A percentile compares a stretch with the other conserved stretches of the same genome.
These are phyloP conservation scores for Solanum hybrid DNA, from an alignment of 305 asterid genomes.

Conservation along the genomic window DNA sequence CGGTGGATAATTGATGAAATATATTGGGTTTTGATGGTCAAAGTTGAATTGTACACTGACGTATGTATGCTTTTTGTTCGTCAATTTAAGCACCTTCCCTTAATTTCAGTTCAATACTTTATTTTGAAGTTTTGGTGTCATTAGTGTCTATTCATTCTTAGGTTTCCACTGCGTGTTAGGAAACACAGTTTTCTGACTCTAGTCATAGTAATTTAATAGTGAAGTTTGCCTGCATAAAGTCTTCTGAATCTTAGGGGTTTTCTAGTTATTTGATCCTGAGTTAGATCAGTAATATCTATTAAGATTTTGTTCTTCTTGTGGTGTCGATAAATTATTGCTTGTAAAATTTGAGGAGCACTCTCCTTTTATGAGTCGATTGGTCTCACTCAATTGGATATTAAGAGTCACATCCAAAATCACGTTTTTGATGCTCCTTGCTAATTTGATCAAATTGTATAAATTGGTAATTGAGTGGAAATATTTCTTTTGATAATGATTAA, in stretches of 20 bases:
- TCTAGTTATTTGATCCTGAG: neutral
- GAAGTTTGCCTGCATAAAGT: neutral
- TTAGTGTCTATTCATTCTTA: neutral
- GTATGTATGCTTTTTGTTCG: neutral
- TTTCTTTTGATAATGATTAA: neutral
- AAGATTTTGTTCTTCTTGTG: neutral
- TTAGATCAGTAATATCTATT: neutral
- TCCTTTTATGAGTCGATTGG: neutral
- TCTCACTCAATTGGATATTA: neutral
- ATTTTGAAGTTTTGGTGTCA: neutral
- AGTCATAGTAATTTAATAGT: neutral
- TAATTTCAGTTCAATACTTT: neutral
- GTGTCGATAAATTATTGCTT: neutral
- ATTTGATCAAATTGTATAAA: neutral
- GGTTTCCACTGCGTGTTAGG: neutral
- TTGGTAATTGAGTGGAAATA: neutral
- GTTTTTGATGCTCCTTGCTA: neutral
- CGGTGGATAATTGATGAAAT: conserved; percentile 49
- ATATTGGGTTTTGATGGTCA: neutral
- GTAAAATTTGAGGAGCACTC: neutral
- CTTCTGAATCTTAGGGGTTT: neutral
- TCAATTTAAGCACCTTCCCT: neutral
- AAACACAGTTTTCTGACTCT: neutral
- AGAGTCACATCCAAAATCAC: neutral
- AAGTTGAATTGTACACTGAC: neutral